Conservation (phyloP, 2,329 filamentous ascomycete species). For the Neospermospora avenae region DNA sequence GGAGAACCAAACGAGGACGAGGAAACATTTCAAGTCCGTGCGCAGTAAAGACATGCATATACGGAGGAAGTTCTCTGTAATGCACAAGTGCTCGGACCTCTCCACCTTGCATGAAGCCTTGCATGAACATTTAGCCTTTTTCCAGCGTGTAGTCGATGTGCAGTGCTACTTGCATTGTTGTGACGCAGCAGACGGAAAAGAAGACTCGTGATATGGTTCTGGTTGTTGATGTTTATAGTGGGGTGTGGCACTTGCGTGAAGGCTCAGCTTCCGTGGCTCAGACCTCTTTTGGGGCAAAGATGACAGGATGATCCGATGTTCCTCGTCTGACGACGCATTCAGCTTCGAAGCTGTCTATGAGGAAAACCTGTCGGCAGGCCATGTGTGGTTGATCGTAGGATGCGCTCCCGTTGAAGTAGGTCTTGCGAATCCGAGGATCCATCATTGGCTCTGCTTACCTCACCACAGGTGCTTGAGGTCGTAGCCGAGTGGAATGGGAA, state of each 20-base stretch:
- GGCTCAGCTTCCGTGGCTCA: neutral
- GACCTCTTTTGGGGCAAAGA: neutral
- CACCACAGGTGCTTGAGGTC: neutral
- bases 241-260: neutral
- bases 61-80: too few relatives aligned
- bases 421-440: neutral
- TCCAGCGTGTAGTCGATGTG: slow-evolving; percentile 8
- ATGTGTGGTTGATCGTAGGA: neutral
- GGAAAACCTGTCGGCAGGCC: neutral
- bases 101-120: slow-evolving; percentile 7
- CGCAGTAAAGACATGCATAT: neutral
- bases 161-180: slow-evolving; percentile 4
- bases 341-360: neutral
- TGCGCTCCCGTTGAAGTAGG: neutral
- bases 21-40: slow-evolving; percentile 10
- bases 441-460: slow-evolving; percentile 2
- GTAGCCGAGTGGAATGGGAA: neutral
- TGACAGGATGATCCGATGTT: neutral
- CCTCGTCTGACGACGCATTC: neutral
- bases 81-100: slow-evolving; percentile 7
- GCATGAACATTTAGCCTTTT: neutral
- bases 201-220: slow-evolving; percentile 7
- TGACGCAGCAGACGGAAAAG: neutral
- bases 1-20: neutral
- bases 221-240: neutral